Evolutionary conservation across 768 basidiomycete species (phyloP).

Genomic region (Hypsizygus marmoreus): DNA sequence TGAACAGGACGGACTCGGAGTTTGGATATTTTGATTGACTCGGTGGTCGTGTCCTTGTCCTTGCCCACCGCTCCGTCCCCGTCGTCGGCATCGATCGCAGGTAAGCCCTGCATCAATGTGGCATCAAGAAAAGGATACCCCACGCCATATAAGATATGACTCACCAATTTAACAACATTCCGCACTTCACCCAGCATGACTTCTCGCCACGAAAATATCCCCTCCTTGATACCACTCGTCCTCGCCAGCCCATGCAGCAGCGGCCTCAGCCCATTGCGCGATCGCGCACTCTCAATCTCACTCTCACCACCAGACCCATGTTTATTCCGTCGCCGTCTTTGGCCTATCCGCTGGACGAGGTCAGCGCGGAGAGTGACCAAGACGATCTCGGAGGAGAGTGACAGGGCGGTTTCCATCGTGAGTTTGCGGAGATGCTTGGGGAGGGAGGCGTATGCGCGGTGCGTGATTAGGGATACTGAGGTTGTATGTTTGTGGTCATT

Average conservation of each 20-base stretch:
- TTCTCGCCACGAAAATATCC: constrained; percentile 66
- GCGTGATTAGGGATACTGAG: constrained; percentile 67
- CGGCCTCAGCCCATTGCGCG: constrained; percentile 68
- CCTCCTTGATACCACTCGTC: constrained; percentile 69
- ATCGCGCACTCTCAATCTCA: constrained; percentile 37
- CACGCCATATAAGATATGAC: constrained; percentile 27
- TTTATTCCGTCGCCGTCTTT: constrained; percentile 1
- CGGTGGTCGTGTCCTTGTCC: no score
- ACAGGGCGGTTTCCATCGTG: constrained; percentile 71
- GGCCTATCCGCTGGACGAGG: constrained; percentile 54
- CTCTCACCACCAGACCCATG: neutral
- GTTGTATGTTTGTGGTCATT: constrained; percentile 32
- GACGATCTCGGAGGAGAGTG: constrained; percentile 77
- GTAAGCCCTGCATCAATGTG: constrained; percentile 55
- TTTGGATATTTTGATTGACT: constrained; percentile 12
- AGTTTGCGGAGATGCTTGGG: constrained; percentile 68
- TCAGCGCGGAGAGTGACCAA: constrained; percentile 65
- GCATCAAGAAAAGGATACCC: constrained; percentile 1
- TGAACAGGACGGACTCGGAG: neutral
- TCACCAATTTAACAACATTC: constrained; percentile 57
- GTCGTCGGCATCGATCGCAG: constrained; percentile 57
- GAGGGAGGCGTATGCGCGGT: constrained; percentile 69
- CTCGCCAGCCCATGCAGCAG: constrained; percentile 74
- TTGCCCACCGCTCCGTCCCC: no score
- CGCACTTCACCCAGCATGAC: constrained; percentile 62